Base-by-base conservation (phyloP, 106 monocot genomes). In the Xerophyta viscosa region DNA sequence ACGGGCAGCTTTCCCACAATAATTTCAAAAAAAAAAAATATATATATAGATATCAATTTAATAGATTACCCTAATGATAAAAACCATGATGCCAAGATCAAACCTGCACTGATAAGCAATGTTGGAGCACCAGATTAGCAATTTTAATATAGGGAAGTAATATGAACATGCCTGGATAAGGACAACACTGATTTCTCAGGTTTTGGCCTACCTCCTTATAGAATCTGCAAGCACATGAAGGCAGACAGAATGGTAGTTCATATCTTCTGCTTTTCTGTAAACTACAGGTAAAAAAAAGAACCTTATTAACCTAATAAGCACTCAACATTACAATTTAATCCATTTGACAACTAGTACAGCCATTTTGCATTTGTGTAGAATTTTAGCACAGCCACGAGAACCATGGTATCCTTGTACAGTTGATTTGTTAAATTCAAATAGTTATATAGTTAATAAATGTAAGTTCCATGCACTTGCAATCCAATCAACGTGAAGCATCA, bases 191-290 rank as follows among this genome's bases (percentile, higher is more conserved):
- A 31, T 20, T 11, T 3, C 26, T 36, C 18, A 60, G 22, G 49
- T n/a, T n/a, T 29, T 3, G 37, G 26, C 39, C 46, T 79, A 89
- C 96, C 96, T 98, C 41, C 96, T 72, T 27, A 89, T 80, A 54
- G 96, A 98, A 82, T 98, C 96, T 37, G 96, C 81, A 56, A 98
- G 76, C 48, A 98, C 96, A 74, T 98, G 96, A 17, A 98, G 52
- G 58, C 85, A 98, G 30, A 98, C 76, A 8, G 89, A 98, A 55
- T 89, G 96, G 43, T 86, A 66, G 67, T 98, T 98, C 96, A 98
- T 98, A 66, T 98, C 96, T 73, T 98, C 96, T 58, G 89, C 81
- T 37, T 85, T 98, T 64, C 89, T 81, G 65, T 98, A 98, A 74
- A 82, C 96, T 85, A 65, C 29, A 17, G 31, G 48, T 6, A 46